These are phyloP conservation scores for Leptosphaerulina australis DNA, from an alignment of 2,329 filamentous ascomycete genomes.

Conservation along the genomic window DNA sequence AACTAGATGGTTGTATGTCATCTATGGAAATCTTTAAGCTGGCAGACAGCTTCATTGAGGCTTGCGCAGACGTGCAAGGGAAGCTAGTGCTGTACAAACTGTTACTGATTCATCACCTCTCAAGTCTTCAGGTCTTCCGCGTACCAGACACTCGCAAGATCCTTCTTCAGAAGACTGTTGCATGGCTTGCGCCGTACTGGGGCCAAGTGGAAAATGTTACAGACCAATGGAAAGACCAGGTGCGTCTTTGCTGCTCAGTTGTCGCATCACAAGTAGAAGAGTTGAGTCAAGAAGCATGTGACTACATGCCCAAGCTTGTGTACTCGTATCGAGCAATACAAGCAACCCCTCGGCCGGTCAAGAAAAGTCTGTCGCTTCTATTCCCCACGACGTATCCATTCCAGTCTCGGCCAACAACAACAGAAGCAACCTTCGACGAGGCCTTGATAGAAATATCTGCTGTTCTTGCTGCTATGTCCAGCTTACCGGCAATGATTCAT, in stretches of 20 bases:
- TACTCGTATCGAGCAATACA: slow-evolving; percentile 85
- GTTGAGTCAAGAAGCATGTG: slow-evolving; percentile 79
- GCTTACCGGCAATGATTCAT: slow-evolving; percentile 73
- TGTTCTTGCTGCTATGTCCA: slow-evolving; percentile 81
- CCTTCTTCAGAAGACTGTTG: slow-evolving; percentile 79
- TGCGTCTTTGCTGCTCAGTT: slow-evolving; percentile 90
- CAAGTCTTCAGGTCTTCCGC: slow-evolving; percentile 79
- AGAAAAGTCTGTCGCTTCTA: slow-evolving; percentile 75
- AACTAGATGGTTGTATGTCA: slow-evolving; percentile 76
- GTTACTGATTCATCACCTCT: slow-evolving; percentile 90
- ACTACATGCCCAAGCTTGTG: slow-evolving; percentile 88
- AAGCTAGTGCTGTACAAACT: slow-evolving; percentile 92
- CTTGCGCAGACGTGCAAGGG: slow-evolving; percentile 83
- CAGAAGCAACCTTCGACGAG: slow-evolving; percentile 75
- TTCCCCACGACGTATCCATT: slow-evolving; percentile 94
- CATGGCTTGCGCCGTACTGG: slow-evolving; percentile 96
- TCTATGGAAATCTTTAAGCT: slow-evolving; percentile 88
- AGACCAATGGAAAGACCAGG: slow-evolving; percentile 89
- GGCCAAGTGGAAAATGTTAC: slow-evolving; percentile 74
- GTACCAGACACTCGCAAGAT: slow-evolving; percentile 75
- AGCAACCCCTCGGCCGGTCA: slow-evolving; percentile 64
- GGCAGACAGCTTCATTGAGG: slow-evolving; percentile 91
- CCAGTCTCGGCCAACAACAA: slow-evolving; percentile 70
- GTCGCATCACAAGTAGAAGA: slow-evolving; percentile 83
- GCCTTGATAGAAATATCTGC: slow-evolving; percentile 86